Percentiles rank a stretch among this genome's conserved stretches.
phyloP scores from a whole-genome alignment of 192 early-diverging fungal species.

The Pilaira anomala region DNA sequence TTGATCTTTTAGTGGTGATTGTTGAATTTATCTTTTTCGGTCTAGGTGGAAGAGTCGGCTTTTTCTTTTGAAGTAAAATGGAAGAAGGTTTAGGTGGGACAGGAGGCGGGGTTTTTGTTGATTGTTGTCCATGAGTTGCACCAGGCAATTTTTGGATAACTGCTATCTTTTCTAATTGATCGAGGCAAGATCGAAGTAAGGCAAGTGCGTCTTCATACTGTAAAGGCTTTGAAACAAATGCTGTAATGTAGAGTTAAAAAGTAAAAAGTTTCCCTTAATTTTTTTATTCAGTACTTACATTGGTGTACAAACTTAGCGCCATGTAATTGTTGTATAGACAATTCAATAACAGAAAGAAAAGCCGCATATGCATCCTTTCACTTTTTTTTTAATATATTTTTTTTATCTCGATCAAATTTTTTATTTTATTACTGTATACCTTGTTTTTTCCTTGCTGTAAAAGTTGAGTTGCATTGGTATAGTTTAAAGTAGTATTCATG shows the following conservation, averaged over 20 bases:
- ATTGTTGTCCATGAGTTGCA: slow-evolving; percentile 1
- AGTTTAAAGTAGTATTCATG: slow-evolving; percentile 15
- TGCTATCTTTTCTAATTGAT: slow-evolving; percentile 17
- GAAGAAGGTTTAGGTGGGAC: slow-evolving; percentile 26
- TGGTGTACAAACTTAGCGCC: slow-evolving; percentile 56
- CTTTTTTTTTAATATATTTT: not conserved
- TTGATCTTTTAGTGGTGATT: not conserved
- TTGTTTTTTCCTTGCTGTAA: slow-evolving; percentile 44
- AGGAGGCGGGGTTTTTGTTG: slow-evolving; percentile 14
- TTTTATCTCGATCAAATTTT: not conserved
- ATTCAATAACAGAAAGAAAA: slow-evolving; percentile 45
- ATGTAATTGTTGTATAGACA: slow-evolving; percentile 43
- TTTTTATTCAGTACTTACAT: slow-evolving; percentile 31
- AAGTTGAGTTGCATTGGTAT: slow-evolving; percentile 34
- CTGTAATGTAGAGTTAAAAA: slow-evolving; percentile 1
- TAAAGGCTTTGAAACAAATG: slow-evolving; percentile 13
- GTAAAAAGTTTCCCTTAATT: not conserved
- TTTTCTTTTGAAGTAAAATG: too few relatives aligned
- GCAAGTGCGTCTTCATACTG: slow-evolving; percentile 7
- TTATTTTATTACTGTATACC: slow-evolving; percentile 24
- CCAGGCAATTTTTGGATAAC: slow-evolving; percentile 14
- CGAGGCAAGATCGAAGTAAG: slow-evolving; percentile 7
- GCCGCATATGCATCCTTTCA: slow-evolving; percentile 37
- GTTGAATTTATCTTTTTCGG: slow-evolving; percentile 30
- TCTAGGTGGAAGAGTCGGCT: slow-evolving; percentile 46